Percentiles rank a stretch among this genome's conserved stretches.
Evolutionary conservation across 2,329 filamentous ascomycete genomes (phyloP).

Genomic region (Chaetothyriales sp.): DNA sequence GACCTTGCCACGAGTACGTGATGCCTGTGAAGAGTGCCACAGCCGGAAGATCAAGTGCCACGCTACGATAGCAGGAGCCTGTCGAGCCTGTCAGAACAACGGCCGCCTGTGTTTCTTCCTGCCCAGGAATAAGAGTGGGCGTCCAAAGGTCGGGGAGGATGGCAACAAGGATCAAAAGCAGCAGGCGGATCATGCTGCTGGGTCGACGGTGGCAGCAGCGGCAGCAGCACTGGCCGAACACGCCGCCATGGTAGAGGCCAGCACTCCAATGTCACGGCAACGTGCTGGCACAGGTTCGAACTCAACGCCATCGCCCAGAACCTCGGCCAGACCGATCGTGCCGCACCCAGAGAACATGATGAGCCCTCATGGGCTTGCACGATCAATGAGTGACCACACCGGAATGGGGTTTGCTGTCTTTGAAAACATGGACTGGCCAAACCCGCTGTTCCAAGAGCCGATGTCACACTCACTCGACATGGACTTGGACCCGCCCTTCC

Average conservation of each 20-base stretch:
- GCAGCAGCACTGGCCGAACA: not conserved
- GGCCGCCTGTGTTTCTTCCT: not conserved
- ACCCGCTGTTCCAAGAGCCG: not conserved
- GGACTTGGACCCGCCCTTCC: not conserved
- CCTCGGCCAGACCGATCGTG: not conserved
- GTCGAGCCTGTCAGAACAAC: not conserved
- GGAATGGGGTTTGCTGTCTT: not conserved
- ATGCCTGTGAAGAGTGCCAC: not conserved
- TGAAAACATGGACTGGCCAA: not conserved
- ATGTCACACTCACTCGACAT: not conserved
- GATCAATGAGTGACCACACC: not conserved
- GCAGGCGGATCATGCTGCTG: not conserved
- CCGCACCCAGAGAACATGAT: not conserved
- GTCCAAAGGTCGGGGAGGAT: not conserved
- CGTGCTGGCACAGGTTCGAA: not conserved
- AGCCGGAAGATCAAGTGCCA: not conserved
- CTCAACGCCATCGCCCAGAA: not conserved
- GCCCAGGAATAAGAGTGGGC: not conserved
- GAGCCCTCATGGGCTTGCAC: not conserved
- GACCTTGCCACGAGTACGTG: not conserved
- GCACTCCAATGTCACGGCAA: not conserved
- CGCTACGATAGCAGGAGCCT: not conserved
- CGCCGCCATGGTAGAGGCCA: not conserved
- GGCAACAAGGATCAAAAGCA: not conserved
- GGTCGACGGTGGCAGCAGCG: no score